These are phyloP conservation scores for Umbelopsis isabellina DNA, from an alignment of 192 early-diverging fungal genomes.

Conservation along the genomic window DNA sequence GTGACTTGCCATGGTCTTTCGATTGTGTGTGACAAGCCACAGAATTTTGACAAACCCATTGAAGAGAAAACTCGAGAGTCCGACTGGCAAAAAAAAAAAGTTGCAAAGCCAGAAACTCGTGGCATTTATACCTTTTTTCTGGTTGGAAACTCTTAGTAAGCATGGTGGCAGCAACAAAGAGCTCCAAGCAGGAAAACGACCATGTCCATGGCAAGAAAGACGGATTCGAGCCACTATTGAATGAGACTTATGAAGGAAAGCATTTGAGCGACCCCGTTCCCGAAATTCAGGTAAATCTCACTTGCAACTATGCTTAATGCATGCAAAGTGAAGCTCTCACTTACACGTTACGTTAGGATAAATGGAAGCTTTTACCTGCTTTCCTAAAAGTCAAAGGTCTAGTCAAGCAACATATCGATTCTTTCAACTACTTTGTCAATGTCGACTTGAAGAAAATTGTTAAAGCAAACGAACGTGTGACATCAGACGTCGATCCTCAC, in stretches of 20 bases:
- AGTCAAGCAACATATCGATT: conserved; percentile 99
- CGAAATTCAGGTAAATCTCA: conserved; percentile 40
- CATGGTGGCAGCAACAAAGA: conserved; percentile 21
- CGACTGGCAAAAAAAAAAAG: too few species aligned
- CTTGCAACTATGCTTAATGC: not conserved
- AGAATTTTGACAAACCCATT: not conserved
- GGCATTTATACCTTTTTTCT: too few species aligned
- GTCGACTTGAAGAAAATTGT: conserved; percentile 95
- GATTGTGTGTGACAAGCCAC: not conserved
- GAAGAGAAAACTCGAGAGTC: too few species aligned
- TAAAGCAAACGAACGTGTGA: conserved; percentile 86
- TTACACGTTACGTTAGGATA: conserved; percentile 66
- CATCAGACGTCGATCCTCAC: conserved; percentile 89
- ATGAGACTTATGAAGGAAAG: conserved; percentile 40
- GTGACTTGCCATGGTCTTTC: not conserved
- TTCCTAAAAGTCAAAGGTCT: conserved; percentile 97
- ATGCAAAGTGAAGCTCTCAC: not conserved
- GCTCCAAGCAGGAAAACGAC: not conserved
- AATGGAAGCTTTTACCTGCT: conserved; percentile 97
- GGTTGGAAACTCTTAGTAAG: not conserved
- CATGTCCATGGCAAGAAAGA: conserved; percentile 21
- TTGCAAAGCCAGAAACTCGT: too few species aligned
- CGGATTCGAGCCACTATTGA: conserved; percentile 30
- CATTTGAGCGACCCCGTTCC: conserved; percentile 40
- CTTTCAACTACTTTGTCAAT: conserved; percentile 98